Evolutionary conservation across 257 asterid species (phyloP).

Genomic region (Petrea volubilis): DNA sequence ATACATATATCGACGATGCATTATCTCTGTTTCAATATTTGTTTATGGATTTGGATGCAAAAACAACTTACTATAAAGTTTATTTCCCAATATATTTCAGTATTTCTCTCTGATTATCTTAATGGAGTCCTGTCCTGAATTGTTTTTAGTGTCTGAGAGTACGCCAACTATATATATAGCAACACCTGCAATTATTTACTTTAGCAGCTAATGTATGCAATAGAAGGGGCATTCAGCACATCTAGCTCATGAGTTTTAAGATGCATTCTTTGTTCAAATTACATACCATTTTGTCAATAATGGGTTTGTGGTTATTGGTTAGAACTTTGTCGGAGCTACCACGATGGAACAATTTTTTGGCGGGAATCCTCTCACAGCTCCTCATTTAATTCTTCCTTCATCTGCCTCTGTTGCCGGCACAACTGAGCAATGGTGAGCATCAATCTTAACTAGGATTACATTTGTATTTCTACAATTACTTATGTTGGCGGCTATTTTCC

Average conservation of each 20-base stretch:
- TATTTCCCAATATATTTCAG: background rate
- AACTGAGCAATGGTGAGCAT: constrained; percentile 44
- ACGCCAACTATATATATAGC: background rate
- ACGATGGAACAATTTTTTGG: constrained; percentile 39
- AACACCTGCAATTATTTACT: background rate
- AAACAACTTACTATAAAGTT: background rate
- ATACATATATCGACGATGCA: background rate
- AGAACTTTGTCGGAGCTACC: constrained; percentile 21
- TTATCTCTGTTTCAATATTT: constrained; percentile 24
- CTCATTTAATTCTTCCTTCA: constrained; percentile 28
- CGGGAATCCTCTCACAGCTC: constrained; percentile 40
- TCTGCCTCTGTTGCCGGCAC: constrained; percentile 36
- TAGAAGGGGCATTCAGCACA: constrained; percentile 21
- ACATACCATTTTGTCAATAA: constrained; percentile 27
- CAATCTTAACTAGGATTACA: background rate
- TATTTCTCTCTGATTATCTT: background rate
- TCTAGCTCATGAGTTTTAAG: background rate
- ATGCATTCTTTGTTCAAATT: background rate
- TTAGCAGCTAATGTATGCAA: background rate
- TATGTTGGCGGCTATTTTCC: background rate
- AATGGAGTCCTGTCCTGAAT: background rate
- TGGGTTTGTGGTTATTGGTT: constrained; percentile 31
- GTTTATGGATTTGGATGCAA: constrained; percentile 3
- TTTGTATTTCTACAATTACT: background rate
- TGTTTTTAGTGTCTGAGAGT: background rate